Evolutionary conservation across 345 rosid species (phyloP), one percentile per base, ranked within the genome.

Genomic region (Gossypium mustelinum): DNA sequence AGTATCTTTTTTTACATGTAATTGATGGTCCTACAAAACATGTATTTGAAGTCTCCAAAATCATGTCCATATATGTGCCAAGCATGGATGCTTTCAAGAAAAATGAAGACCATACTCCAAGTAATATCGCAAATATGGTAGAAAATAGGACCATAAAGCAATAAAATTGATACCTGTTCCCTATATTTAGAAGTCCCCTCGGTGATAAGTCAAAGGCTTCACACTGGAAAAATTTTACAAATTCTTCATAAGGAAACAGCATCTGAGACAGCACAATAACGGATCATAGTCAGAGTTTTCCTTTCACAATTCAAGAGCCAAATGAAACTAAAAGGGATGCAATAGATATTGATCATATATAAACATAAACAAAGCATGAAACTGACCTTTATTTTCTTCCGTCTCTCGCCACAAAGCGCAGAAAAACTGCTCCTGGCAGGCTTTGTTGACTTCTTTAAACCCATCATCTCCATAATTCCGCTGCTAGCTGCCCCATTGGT

Each of bases 131-230:
- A 58, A 29, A 27, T 29, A 70, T 25, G 66, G 71, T 41, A 52
- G 75, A 68, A 78, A 10, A 69, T 59, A 61, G 24, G 60, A 62
- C 25, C 24, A 17, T 24, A 59, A 45, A 3, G 7, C 61, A 44
- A 73, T 58, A 17, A 18, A 11, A 29, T 14, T 14, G 48, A 39
- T 80, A 89, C 95, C 95, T 92, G 89, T 92, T 92, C 76, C 97
- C 97, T 58, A 91, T 86, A 82, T 92, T 92, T 66, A 89, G 76
- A 59, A 92, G 97, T 4, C 97, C 97, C 83, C 93, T 90, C 16
- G 97, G 97, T 60, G 84, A 86, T 73, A 90, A 82, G 81, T 79
- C 80, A 69, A 87, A 82, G 71, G 82, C 84, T 75, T 86, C 90
- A 70, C 81, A 86, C 60, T 85, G 90, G 77, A 90, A 89, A 75